Conservation (phyloP, 768 basidiomycete genomes). For the Ramaria sp. region DNA sequence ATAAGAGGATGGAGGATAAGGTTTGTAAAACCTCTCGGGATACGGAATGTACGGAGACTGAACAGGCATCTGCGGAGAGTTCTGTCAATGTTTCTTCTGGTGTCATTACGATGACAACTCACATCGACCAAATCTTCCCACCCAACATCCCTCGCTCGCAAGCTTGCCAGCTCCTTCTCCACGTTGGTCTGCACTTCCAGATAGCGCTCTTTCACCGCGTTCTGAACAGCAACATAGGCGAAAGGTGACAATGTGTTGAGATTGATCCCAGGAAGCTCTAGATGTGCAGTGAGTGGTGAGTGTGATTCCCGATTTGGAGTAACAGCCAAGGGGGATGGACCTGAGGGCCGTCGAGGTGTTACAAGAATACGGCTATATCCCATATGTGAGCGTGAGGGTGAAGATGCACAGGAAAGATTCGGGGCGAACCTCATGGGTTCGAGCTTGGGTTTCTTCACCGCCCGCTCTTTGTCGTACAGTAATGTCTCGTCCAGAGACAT, state of each 20-base stretch:
- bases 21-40: slow-evolving; percentile 52
- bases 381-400: slow-evolving; percentile 2
- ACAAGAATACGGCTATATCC: slow-evolving; percentile 24
- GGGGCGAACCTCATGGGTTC: slow-evolving; percentile 15
- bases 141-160: slow-evolving; percentile 63
- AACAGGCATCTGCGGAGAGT: background rate
- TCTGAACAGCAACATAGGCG: slow-evolving; percentile 35
- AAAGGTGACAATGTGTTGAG: background rate
- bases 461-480: slow-evolving; percentile 67
- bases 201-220: slow-evolving; percentile 58
- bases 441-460: slow-evolving; percentile 23
- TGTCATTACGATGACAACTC: slow-evolving; percentile 18
- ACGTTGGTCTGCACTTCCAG: slow-evolving; percentile 48
- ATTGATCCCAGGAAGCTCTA: background rate
- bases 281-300: slow-evolving; percentile 1
- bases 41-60: slow-evolving; percentile 1
- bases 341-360: slow-evolving; percentile 24
- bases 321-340: background rate
- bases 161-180: slow-evolving; percentile 45
- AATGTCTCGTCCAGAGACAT: slow-evolving; percentile 52
- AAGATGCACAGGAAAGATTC: background rate
- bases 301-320: background rate
- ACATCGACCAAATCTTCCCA: slow-evolving; percentile 90
- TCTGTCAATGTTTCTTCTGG: too few species aligned
- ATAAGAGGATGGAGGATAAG: slow-evolving; percentile 36